These are phyloP conservation scores for Talaromyces sp. DNA, from an alignment of 2,329 filamentous ascomycete species.

Conservation along the genomic window DNA sequence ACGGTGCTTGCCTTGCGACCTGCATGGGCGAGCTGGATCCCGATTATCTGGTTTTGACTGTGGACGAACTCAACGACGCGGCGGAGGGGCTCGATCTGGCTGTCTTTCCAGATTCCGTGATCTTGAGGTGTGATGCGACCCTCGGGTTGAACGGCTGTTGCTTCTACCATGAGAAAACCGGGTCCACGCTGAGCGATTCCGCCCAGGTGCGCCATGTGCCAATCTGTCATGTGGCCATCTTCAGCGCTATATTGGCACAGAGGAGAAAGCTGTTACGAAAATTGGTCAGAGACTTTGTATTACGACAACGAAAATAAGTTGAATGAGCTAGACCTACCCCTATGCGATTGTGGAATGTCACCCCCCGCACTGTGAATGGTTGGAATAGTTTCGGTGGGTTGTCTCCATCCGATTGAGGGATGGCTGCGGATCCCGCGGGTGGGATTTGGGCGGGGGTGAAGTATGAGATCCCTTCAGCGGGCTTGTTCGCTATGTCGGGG, in stretches of 20 bases:
- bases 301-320: background rate
- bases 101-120: conserved; percentile 75
- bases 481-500: conserved; percentile 39
- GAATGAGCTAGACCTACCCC: conserved; percentile 48
- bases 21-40: conserved; percentile 80
- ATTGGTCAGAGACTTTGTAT: background rate
- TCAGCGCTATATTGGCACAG: conserved; percentile 69
- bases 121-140: conserved; percentile 74
- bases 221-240: conserved; percentile 75
- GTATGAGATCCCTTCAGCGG: conserved; percentile 35
- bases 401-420: conserved; percentile 45
- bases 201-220: conserved; percentile 80
- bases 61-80: conserved; percentile 78
- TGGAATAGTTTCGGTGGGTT: conserved; percentile 60
- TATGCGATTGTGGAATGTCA: conserved; percentile 70
- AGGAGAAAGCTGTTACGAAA: conserved; percentile 54
- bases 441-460: conserved; percentile 43
- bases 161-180: conserved; percentile 74
- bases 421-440: conserved; percentile 41
- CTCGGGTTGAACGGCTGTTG: conserved; percentile 72
- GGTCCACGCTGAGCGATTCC: conserved; percentile 77
- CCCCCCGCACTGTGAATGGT: conserved; percentile 58
- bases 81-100: conserved; percentile 70
- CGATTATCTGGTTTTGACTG: conserved; percentile 74
- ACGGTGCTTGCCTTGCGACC: conserved; percentile 66